A percentile compares a stretch with the other conserved stretches of the same genome.
phyloP scores from a whole-genome alignment of 305 asterid genomes.

The Solanum hybrid region DNA sequence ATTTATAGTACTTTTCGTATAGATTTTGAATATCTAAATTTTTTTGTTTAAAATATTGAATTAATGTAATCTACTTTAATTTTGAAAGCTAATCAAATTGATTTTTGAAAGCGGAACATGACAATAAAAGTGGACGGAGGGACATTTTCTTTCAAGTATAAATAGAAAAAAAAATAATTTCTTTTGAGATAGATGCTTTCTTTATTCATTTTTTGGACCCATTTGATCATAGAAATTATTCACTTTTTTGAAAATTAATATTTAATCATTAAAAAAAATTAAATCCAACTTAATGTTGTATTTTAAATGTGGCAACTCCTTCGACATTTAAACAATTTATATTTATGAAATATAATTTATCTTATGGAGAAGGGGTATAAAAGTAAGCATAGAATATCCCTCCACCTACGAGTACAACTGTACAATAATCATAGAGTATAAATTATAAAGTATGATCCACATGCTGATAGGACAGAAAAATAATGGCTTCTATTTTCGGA shows the following conservation, averaged over 20 bases:
- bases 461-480: neutral
- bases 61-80: too few species aligned
- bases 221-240: too few species aligned
- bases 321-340: neutral
- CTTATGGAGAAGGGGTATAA: neutral
- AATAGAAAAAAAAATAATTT: too few species aligned
- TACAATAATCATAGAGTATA: neutral
- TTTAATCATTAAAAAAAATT: neutral
- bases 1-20: too few species aligned
- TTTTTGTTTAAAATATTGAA: too few species aligned
- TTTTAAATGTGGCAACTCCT: neutral
- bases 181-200: neutral
- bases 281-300: neutral
- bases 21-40: too few species aligned
- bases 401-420: neutral
- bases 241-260: neutral
- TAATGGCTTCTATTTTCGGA: neutral
- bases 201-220: neutral
- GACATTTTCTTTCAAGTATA: too few species aligned
- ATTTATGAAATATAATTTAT: neutral
- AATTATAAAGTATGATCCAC: neutral
- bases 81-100: too few species aligned
- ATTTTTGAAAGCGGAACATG: too few species aligned
- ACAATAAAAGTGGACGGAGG: too few species aligned
- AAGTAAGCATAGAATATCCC: slow-evolving; percentile 22